Conservation (phyloP, 2,329 filamentous ascomycete genomes). For the Arthrinium puccinioides region DNA sequence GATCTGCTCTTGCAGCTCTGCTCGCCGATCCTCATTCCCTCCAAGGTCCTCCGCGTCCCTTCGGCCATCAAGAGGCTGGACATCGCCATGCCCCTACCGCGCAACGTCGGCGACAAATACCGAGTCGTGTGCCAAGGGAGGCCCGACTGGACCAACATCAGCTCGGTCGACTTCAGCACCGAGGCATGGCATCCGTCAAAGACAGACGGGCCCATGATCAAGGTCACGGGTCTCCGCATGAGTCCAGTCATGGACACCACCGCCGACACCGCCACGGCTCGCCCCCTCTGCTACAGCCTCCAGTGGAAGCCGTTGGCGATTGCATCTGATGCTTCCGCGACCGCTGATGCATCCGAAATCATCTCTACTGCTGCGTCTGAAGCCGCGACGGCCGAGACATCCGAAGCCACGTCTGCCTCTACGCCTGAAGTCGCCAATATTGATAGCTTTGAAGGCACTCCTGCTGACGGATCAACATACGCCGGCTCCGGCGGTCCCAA, state of each 20-base stretch:
- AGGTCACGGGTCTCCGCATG: background rate
- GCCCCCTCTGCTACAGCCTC: conserved; percentile 11
- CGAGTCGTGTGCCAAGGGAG: background rate
- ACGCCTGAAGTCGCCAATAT: conserved; percentile 3
- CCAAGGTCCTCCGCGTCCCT: background rate
- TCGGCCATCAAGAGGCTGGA: background rate
- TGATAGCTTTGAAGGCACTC: conserved; percentile 9
- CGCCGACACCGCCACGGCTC: background rate
- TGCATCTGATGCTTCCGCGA: background rate
- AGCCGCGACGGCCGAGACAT: too few relatives aligned
- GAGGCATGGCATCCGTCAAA: background rate
- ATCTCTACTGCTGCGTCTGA: too few relatives aligned
- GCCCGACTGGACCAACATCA: background rate
- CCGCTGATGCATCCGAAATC: too few relatives aligned
- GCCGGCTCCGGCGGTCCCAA: too few relatives aligned
- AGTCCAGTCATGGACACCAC: background rate
- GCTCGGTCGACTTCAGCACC: background rate
- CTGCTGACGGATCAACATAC: too few relatives aligned
- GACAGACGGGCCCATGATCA: background rate
- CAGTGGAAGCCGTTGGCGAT: conserved; percentile 10
- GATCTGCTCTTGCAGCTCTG: background rate
- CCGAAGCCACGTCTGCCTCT: too few relatives aligned
- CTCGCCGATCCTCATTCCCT: background rate
- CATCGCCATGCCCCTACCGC: background rate
- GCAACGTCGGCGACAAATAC: background rate